Conservation (phyloP, 2,329 filamentous ascomycete species). For the Arthroderma sp. region DNA sequence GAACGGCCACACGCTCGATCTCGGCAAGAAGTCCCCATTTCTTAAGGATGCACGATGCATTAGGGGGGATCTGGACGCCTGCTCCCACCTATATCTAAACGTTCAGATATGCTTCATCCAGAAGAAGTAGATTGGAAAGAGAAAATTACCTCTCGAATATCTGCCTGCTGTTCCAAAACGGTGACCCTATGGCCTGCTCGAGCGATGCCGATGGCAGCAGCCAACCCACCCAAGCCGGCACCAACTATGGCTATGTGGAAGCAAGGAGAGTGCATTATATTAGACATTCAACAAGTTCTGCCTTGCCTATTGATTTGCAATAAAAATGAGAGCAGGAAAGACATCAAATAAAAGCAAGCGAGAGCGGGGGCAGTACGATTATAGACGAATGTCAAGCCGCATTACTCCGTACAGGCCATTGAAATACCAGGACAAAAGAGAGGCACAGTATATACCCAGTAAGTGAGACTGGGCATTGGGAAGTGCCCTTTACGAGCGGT, state of each 20-base stretch:
- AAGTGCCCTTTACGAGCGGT: no score
- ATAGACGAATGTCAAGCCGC: no score
- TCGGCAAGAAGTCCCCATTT: constrained; percentile 20
- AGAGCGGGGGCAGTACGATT: no score
- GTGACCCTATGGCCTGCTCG: constrained; percentile 16
- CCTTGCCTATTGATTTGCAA: no score
- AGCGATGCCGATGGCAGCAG: constrained; percentile 16
- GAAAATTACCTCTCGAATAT: constrained; percentile 28
- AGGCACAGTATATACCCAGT: no score
- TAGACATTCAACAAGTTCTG: background rate
- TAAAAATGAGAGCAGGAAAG: background rate
- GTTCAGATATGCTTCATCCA: background rate
- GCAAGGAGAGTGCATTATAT: background rate
- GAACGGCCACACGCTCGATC: constrained; percentile 20
- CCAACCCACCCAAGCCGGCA: constrained; percentile 17
- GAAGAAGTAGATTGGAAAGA: background rate
- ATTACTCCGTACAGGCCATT: no score
- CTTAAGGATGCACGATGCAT: constrained; percentile 22
- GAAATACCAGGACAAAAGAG: no score
- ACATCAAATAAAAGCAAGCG: no score
- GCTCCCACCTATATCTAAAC: constrained; percentile 20
- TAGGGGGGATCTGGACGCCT: constrained; percentile 27
- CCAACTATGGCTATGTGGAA: constrained; percentile 16
- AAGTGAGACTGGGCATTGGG: no score
- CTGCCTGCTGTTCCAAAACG: constrained; percentile 28